A percentile compares a stretch with the other conserved stretches of the same genome.
These are phyloP conservation scores for Heliocybe sulcata DNA, from an alignment of 1,284 basidiomycete species.

Conservation along the genomic window DNA sequence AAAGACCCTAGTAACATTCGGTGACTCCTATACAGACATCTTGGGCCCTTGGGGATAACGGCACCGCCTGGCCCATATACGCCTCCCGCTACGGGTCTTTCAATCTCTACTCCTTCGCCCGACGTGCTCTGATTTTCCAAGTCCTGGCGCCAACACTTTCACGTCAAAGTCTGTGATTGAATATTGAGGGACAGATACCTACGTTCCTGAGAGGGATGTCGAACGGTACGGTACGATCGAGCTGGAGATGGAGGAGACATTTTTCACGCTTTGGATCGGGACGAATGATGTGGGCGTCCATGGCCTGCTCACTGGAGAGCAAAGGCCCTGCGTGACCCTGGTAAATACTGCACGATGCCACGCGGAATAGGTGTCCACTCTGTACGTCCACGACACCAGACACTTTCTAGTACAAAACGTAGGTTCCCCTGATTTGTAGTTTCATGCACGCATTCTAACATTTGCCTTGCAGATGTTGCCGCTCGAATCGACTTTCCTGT, in stretches of 20 bases:
- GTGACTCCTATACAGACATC: conserved; percentile 38
- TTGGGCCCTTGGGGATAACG: conserved; percentile 23
- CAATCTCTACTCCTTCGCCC: conserved; percentile 33
- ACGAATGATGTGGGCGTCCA: conserved; percentile 37
- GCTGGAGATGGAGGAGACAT: conserved; percentile 25
- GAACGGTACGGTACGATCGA: conserved; percentile 21
- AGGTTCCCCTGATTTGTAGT: conserved; percentile 9
- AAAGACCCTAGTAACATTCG: conserved; percentile 36
- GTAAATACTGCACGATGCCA: conserved; percentile 33
- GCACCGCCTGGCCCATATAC: conserved; percentile 32
- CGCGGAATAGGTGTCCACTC: conserved; percentile 33
- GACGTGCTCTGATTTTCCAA: no score
- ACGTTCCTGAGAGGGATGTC: conserved; percentile 21
- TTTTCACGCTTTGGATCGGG: conserved; percentile 41
- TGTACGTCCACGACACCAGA: conserved; percentile 32
- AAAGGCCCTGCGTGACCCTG: conserved; percentile 24
- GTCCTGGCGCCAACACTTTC: no score
- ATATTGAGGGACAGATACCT: conserved; percentile 37
- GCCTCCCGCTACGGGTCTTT: conserved; percentile 29
- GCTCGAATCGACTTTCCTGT: conserved; percentile 33
- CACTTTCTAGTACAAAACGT: conserved; percentile 43
- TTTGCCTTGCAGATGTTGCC: conserved; percentile 36
- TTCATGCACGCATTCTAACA: no score
- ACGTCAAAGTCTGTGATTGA: conserved; percentile 32
- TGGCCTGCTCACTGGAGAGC: conserved; percentile 26